Evolutionary conservation across 1,284 basidiomycete genomes (phyloP), one percentile per base, ranked within the genome.

Genomic region (Mycena citricolor): DNA sequence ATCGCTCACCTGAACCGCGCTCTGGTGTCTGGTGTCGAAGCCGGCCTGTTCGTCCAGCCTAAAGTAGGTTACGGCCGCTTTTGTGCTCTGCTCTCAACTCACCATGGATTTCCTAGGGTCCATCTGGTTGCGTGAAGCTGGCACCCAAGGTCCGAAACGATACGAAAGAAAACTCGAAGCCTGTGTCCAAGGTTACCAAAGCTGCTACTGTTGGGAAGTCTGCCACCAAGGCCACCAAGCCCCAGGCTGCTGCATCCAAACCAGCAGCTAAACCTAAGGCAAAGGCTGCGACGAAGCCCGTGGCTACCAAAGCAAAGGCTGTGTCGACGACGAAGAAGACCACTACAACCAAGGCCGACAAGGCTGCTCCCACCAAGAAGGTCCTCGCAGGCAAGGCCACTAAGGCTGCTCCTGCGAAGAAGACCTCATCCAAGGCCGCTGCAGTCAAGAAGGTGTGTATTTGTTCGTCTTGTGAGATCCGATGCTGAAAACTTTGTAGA

Each of bases 151-250:
- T 34, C 3, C 36, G 16, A 10, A 12, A 7, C 32, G 47, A 46
- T 21, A 14, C 24, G n/a, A 49, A 52, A 26, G 51, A 52, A 46
- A 52, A 52, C 46, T 45, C 51, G 1, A 52, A 52, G 32, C 51
- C 51, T 17, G 46, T 23, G 0, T 52, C 50, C 35, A 47, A 43
- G 41, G n/a, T n/a, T n/a, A n/a, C n/a, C n/a, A n/a, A n/a, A n/a
- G n/a, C n/a, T n/a, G n/a, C n/a, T n/a, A n/a, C n/a, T n/a, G n/a
- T n/a, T n/a, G n/a, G n/a, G n/a, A n/a, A n/a, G n/a, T n/a, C n/a
- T n/a, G n/a, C n/a, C n/a, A n/a, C n/a, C n/a, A n/a, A n/a, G n/a
- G n/a, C n/a, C n/a, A n/a, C n/a, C n/a, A n/a, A n/a, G 13, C 17
- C 31, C 14, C 35, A 43, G 24, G 20, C 42, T 14, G 22, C 36